phyloP scores from a whole-genome alignment of 2,329 filamentous ascomycete species.

The Ophiostoma tasmaniense region DNA sequence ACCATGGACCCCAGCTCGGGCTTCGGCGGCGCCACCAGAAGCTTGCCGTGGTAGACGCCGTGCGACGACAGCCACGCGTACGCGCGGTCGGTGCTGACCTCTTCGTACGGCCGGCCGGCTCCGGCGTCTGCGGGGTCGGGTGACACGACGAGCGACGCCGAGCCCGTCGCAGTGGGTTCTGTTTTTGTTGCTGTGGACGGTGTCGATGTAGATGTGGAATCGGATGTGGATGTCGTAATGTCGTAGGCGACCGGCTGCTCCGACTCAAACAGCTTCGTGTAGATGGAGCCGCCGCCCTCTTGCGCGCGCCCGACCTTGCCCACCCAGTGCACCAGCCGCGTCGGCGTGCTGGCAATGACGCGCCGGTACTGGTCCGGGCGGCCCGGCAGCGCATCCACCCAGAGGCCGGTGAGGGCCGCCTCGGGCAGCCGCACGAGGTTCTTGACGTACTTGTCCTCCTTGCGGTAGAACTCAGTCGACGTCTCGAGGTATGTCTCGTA shows the following conservation, averaged over 20 bases:
- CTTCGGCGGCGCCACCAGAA: constrained; percentile 54
- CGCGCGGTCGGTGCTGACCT: constrained; percentile 55
- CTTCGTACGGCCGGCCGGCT: constrained; percentile 40
- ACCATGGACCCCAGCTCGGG: constrained; percentile 63
- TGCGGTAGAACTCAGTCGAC: constrained; percentile 86
- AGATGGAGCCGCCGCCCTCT: constrained; percentile 78
- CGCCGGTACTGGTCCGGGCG: constrained; percentile 57
- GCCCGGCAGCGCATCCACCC: constrained; percentile 66
- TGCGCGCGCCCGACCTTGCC: constrained; percentile 62
- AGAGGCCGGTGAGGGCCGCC: constrained; percentile 73
- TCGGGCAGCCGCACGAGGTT: constrained; percentile 74
- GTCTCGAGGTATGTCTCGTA: constrained; percentile 95
- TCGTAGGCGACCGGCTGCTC: constrained; percentile 75
- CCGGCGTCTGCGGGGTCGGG: constrained; percentile 57
- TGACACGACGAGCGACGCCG: constrained; percentile 64
- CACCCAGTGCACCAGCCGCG: constrained; percentile 68
- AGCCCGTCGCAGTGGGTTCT: constrained; percentile 34
- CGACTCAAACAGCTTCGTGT: constrained; percentile 76
- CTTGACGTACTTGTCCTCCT: constrained; percentile 89
- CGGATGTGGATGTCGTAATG: constrained; percentile 45
- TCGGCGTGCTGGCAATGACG: constrained; percentile 72
- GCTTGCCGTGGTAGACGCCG: constrained; percentile 78
- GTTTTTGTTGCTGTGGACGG: constrained; percentile 22
- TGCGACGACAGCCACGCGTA: constrained; percentile 89
- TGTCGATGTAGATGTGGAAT: constrained; percentile 20